Base-by-base conservation (phyloP, 164 flowering plant genomes). In the Umbellularia californica region DNA sequence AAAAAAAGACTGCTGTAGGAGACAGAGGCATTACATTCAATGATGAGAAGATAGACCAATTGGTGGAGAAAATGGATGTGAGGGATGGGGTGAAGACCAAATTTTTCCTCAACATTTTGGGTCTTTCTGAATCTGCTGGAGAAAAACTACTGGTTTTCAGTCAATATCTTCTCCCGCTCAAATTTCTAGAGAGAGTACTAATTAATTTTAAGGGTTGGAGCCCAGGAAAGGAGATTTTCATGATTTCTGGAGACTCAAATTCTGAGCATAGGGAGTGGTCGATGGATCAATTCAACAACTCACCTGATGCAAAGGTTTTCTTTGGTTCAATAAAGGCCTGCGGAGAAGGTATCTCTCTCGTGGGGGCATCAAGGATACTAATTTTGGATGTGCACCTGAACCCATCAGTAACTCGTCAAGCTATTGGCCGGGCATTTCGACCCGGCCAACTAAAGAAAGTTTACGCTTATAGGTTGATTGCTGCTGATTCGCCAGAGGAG, bases 251-350 rank as follows among this genome's bases (percentile, higher is more conserved):
- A 1, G 95, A 95, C 30, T 79, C 92, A 9, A 84, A 75, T 58
- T 20, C 85, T 60, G 97, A 90, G 24, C 80, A 81, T 0, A 78
- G 98, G 28, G 97, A 90, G 73, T 72, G 51, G 75, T 77, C 89
- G 0, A 87, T 92, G 94, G 93, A 93, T 0, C 82, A 65, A 5
- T 93, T 95, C 73, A 95, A 95, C 80, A 83, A 71, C n/a, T 88
- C 93, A 2, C 79, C 92, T 41, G 88, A 88, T 77, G 94, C 97
- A 3, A 87, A 83, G 76, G 89, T 95, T 2, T 85, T 95, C 62
- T 93, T 93, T 80, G 97, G 97, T 15, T 93, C 97, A 1, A 91
- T 93, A 55, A 93, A 88, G 77, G 97, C 97, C 6, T 95, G 98
- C 72, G 98, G 97, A 2, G 98, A 95, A 75, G 97, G 98, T 2